Evolutionary conservation across 148 eudicot species (phyloP), one percentile per base, ranked within the genome.

Genomic region (Cornus suecica): DNA sequence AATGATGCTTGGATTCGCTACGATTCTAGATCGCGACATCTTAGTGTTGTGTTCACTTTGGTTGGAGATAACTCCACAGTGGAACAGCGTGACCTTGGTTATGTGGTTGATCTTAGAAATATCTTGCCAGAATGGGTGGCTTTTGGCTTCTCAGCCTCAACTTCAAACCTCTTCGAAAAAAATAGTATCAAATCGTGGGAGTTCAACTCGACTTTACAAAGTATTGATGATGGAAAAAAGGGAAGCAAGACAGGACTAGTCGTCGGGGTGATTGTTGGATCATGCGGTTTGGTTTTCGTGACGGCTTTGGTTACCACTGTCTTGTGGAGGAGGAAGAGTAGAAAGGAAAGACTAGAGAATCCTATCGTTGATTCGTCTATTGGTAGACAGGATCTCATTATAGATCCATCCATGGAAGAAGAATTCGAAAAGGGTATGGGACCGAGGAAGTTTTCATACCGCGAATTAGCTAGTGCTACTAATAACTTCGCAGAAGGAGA

Each of bases 81-180:
- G 4, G 18, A 11, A 48, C 5, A 14, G 4, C 42, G 8, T 37
- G 20, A 16, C 20, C 20, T 48, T 48, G 2, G 54, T 48, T 14
- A 48, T 13, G 15, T 16, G 15, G 54, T 48, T 48, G 20, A 48
- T 48, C 54, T 48, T 1, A 48, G 54, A 11, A 18, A 66, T 10
- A 15, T 27, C 31, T 31, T 48, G n/a, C 56, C 71, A 3, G 64
- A 48, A 32, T 20, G 42, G 42, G 78, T 75, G 2, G 29, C 65
- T 48, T 28, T 66, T 25, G 71, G 78, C 8, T 66, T 75, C 28
- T 66, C 78, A 10, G 78, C 71, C n/a, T 62, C 78, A 11, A 75
- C 71, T 10, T 71, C 71, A 28, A 15, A 13, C 5, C 0, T 0
- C 5, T 20, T 29, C 4, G 78, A 48, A 23, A 45, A 20, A 4